Evolutionary conservation across 768 basidiomycete species (phyloP), one percentile per base, ranked within the genome.

Genomic region (Amanita thiersii): DNA sequence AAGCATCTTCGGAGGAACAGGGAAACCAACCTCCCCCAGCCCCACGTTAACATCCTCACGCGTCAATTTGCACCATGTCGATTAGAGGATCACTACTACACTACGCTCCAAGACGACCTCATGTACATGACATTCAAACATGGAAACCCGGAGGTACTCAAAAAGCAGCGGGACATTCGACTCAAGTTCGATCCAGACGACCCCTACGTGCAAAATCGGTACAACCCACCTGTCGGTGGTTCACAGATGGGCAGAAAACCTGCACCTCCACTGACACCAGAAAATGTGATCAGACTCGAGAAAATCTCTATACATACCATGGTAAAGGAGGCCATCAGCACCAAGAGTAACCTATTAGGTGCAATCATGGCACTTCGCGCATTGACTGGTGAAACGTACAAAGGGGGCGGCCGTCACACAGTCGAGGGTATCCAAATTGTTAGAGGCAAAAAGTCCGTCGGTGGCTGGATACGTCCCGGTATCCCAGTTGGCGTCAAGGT

Each of bases 121-220:
- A 79, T 98, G 75, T 99, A 99, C 73, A 82, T 97, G 74, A 85
- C 84, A 40, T 96, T 97, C 68, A 66, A 74, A 37, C 94, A 97
- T 62, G 72, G 80, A 52, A 61, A 68, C 46, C 50, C 47, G 31
- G 66, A 59, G n/a, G 62, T 72, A 4, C 72, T 69, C 34, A 71
- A 73, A 9, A 63, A 70, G 8, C 69, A 69, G 6, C 74, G 78
- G 45, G 61, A 69, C 39, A 79, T 80, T 46, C 77, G 79, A 38
- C 75, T 79, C 47, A 75, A 66, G 12, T 86, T 76, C 64, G 81
- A 91, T 67, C 81, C 83, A 3, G 53, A 70, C 23, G 75, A 91
- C 56, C 90, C 92, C 0, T 96, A 92, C 68, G 70, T 81, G 25
- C 80, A 81, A 62, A 75, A 85, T 62, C 73, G 92, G 15, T 59